Conservation (phyloP, 2,329 filamentous ascomycete species). For the Iodosphaeria phyllophila region DNA sequence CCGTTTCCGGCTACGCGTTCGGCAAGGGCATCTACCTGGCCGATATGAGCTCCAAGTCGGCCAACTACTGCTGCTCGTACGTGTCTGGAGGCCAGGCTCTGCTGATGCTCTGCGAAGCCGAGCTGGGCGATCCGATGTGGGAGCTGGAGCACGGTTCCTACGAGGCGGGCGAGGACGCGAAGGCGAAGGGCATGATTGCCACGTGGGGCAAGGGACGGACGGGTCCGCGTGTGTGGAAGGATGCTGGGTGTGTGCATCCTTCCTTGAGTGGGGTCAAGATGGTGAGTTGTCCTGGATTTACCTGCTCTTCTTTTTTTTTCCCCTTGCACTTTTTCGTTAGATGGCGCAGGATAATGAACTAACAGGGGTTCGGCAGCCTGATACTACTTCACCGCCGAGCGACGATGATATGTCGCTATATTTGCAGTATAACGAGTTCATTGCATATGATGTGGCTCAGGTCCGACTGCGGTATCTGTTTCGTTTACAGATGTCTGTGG, state of each 20-base stretch:
- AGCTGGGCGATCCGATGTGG: slow-evolving; percentile 59
- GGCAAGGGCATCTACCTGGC: slow-evolving; percentile 81
- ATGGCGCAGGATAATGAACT: too few relatives aligned
- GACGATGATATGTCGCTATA: slow-evolving; percentile 25
- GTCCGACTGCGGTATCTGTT: slow-evolving; percentile 53
- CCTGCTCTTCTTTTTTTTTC: too few relatives aligned
- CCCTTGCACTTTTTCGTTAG: too few relatives aligned
- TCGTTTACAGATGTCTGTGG: slow-evolving; percentile 40
- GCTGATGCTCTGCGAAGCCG: slow-evolving; percentile 68
- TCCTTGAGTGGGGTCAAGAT: slow-evolving; percentile 51
- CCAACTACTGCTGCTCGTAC: slow-evolving; percentile 50
- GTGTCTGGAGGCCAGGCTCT: slow-evolving; percentile 52
- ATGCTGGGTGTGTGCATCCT: slow-evolving; percentile 47
- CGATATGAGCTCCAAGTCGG: slow-evolving; percentile 70
- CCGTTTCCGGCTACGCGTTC: slow-evolving; percentile 70
- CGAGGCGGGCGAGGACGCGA: slow-evolving; percentile 44
- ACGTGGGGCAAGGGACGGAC: slow-evolving; percentile 53
- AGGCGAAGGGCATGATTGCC: slow-evolving; percentile 36
- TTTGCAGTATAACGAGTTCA: slow-evolving; percentile 56
- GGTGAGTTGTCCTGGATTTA: slow-evolving; percentile 24
- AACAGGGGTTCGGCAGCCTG: too few relatives aligned
- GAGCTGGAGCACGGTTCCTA: slow-evolving; percentile 39
- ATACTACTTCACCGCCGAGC: slow-evolving; percentile 25
- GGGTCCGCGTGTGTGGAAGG: slow-evolving; percentile 55
- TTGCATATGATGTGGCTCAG: slow-evolving; percentile 51